These are phyloP conservation scores for Paratinospora sagittata DNA, from an alignment of 164 flowering plant species.

Conservation along the genomic window DNA sequence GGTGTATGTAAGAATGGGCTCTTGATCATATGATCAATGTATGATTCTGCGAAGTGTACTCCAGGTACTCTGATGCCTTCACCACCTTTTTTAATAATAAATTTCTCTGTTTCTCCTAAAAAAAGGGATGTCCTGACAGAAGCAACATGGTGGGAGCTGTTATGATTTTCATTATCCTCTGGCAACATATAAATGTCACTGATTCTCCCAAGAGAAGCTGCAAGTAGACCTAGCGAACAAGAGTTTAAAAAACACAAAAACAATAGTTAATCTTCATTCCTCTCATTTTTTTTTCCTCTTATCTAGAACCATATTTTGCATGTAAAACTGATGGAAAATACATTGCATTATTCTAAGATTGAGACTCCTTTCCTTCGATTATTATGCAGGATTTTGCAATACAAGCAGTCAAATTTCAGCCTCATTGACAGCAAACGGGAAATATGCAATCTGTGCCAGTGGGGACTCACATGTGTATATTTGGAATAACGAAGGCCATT, in stretches of 20 bases:
- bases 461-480: conserved; percentile 89
- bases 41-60: too few species aligned
- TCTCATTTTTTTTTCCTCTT: neutral
- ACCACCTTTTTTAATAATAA: too few species aligned
- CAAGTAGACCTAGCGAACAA: too few species aligned
- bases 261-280: neutral
- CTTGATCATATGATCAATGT: too few species aligned
- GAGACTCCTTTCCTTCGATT: neutral
- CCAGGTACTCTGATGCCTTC: too few species aligned
- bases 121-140: neutral
- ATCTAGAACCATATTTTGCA: neutral
- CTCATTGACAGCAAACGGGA: conserved; percentile 69
- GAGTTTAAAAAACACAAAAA: too few species aligned
- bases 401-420: conserved; percentile 92
- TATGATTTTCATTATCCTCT: neutral
- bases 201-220: neutral
- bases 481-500: conserved; percentile 79
- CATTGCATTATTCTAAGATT: neutral
- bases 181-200: neutral
- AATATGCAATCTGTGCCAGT: conserved; percentile 81
- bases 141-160: neutral
- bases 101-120: too few species aligned
- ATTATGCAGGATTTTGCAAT: conserved; percentile 72
- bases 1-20: too few species aligned
- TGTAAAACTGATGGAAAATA: neutral